A percentile compares a stretch with the other conserved stretches of the same genome.
These are phyloP conservation scores for Alternaria infectoria DNA, from an alignment of 2,329 filamentous ascomycete species.

Conservation along the genomic window DNA sequence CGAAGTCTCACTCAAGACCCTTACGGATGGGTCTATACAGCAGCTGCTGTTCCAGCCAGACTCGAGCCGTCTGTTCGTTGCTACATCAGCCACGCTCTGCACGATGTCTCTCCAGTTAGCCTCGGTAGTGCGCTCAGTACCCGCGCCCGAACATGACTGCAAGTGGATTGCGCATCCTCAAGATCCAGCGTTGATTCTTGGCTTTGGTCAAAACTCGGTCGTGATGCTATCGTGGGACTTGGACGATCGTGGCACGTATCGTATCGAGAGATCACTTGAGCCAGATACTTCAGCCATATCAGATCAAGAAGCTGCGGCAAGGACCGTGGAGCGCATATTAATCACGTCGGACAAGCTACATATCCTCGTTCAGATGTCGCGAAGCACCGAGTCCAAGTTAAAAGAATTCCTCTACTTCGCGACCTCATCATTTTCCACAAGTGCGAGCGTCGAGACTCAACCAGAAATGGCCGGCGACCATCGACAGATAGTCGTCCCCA, in stretches of 20 bases:
- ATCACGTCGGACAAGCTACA: not conserved
- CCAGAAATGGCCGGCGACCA: not conserved
- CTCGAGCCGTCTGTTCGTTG: not conserved
- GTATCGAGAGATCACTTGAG: not conserved
- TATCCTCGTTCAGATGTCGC: not conserved
- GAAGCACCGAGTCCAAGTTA: not conserved
- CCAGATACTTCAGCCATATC: not conserved
- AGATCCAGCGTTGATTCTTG: not conserved
- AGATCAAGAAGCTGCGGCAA: not conserved
- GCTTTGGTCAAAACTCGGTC: not conserved
- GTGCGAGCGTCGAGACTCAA: not conserved
- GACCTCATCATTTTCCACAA: not conserved
- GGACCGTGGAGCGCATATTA: not conserved
- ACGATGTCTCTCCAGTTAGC: not conserved
- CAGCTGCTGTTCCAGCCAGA: not conserved
- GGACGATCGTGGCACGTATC: not conserved
- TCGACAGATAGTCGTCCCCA: not conserved
- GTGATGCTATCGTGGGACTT: not conserved
- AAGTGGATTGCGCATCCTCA: not conserved
- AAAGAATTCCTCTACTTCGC: not conserved
- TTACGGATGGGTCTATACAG: not conserved
- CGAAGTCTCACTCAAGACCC: not conserved
- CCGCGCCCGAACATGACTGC: not conserved
- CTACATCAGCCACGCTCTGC: not conserved
- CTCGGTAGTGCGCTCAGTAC: not conserved